A percentile compares a stretch with the other conserved stretches of the same genome.
Conservation (phyloP, 331 rosid species). For the Quercus lobata region DNA sequence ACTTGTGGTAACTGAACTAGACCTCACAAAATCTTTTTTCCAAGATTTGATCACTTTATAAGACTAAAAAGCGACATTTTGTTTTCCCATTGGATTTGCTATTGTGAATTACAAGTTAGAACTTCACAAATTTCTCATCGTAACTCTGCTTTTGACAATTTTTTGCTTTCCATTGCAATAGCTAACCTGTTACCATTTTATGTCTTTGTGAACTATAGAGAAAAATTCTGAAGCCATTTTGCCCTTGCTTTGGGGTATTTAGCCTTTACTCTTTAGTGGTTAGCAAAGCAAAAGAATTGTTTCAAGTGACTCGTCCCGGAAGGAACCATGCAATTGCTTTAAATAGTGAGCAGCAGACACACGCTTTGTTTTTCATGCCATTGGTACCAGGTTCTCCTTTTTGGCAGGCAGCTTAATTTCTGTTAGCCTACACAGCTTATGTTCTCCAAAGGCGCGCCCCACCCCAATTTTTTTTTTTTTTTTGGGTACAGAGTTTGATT, state of each 20-base stretch:
- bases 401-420: background rate
- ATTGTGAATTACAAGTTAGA: background rate
- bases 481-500: background rate
- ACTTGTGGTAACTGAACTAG: conserved; percentile 4
- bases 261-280: background rate
- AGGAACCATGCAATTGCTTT: background rate
- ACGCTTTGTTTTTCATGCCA: background rate
- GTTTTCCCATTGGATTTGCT: background rate
- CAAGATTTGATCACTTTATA: background rate
- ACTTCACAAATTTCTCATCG: background rate
- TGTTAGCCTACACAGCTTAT: background rate
- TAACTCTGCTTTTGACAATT: background rate
- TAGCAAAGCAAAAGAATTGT: background rate
- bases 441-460: background rate
- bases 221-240: background rate
- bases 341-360: background rate
- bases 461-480: background rate
- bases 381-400: background rate
- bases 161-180: background rate
- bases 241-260: background rate
- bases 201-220: background rate
- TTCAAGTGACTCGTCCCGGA: background rate
- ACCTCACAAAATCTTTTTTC: background rate
- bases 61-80: background rate
- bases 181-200: background rate